Evolutionary conservation across 2,329 filamentous ascomycete genomes (phyloP).

Genomic region (Aspergillus oerlinghausenensis): DNA sequence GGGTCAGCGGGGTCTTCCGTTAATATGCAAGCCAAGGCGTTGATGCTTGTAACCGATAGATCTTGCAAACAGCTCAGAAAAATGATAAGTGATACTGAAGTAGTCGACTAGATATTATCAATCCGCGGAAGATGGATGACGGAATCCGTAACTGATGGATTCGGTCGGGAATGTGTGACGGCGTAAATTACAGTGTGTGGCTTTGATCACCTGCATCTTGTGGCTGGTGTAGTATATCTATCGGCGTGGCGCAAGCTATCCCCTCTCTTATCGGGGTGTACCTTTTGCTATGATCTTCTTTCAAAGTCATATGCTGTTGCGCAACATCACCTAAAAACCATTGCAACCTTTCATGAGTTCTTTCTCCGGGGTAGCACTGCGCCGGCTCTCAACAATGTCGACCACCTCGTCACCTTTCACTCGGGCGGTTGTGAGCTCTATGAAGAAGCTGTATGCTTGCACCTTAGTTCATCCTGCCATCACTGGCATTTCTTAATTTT

Average conservation of each 20-base stretch:
- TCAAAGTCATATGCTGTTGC: background rate
- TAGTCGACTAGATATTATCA: background rate
- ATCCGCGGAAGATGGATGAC: background rate
- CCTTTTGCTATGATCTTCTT: background rate
- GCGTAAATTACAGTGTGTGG: background rate
- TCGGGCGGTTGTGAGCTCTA: slow-evolving; percentile 66
- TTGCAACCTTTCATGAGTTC: slow-evolving; percentile 20
- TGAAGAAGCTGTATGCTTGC: slow-evolving; percentile 69
- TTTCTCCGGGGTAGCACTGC: slow-evolving; percentile 14
- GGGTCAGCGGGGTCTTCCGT: background rate
- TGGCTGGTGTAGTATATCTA: background rate
- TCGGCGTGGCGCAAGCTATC: background rate
- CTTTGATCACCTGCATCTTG: background rate
- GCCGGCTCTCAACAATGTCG: slow-evolving; percentile 31
- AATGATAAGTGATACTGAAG: background rate
- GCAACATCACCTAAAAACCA: background rate
- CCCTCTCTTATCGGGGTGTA: background rate
- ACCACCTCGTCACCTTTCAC: slow-evolving; percentile 56
- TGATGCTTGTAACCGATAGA: background rate
- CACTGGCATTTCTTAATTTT: slow-evolving; percentile 3
- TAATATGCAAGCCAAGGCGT: background rate
- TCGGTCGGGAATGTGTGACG: background rate
- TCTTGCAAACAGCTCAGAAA: background rate
- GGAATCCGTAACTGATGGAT: background rate
- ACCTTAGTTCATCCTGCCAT: slow-evolving; percentile 4